Conservation (phyloP, 768 basidiomycete species). For the Lepiota subincarnata region DNA sequence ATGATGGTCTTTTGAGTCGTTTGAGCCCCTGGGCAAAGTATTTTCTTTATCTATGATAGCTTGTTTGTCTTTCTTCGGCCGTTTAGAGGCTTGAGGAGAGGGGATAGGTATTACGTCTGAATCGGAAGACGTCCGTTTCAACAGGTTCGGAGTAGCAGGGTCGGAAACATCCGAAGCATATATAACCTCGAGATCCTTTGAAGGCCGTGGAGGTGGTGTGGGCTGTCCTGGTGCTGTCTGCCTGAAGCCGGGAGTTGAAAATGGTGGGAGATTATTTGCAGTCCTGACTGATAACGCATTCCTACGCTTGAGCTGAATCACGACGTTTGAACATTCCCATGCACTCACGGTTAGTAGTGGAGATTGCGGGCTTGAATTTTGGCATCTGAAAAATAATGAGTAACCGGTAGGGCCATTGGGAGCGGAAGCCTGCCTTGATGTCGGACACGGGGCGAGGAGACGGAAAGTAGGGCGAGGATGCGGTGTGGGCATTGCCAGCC, state of each 20-base stretch:
- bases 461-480: background rate
- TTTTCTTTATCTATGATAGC: constrained; percentile 37
- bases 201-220: constrained; percentile 11
- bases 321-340: no score
- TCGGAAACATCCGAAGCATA: constrained; percentile 36
- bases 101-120: constrained; percentile 26
- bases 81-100: constrained; percentile 28
- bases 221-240: constrained; percentile 11
- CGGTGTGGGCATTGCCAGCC: constrained; percentile 2
- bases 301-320: background rate
- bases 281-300: constrained; percentile 10
- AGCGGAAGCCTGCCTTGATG: background rate
- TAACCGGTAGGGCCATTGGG: background rate
- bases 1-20: background rate
- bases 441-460: background rate
- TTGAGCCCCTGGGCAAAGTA: constrained; percentile 1
- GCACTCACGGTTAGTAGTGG: background rate
- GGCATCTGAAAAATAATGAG: constrained; percentile 17
- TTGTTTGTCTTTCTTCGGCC: constrained; percentile 23
- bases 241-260: constrained; percentile 43
- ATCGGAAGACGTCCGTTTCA: constrained; percentile 41
- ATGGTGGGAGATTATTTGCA: constrained; percentile 30
- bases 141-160: constrained; percentile 25
- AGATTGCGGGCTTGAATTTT: constrained; percentile 44
- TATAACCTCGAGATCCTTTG: constrained; percentile 22